Base-by-base conservation (phyloP, 208 protist genomes). In the Acanthamoeba lenticulata region DNA sequence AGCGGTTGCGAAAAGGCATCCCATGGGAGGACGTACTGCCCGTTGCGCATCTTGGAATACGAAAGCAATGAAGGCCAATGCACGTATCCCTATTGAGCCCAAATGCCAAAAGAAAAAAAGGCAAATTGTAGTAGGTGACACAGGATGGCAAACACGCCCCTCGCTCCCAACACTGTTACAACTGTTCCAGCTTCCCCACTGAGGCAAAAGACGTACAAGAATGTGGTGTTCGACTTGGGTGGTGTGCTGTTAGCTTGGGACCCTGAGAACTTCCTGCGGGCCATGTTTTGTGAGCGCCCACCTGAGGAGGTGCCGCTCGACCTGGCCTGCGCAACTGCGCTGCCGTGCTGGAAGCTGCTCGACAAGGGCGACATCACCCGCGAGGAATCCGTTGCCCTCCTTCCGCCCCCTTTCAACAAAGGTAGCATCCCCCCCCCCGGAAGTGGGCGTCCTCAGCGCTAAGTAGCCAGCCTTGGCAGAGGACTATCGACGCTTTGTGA, bases 361-460 rank as follows among this genome's bases (percentile, higher is more conserved):
- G 81, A 90, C 81, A 90, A 67, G 81, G 81, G 81, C n/a, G 52
- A 57, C 81, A 90, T 90, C 47, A 60, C 81, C 44, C 45, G 81
- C n/a, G 81, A 90, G 17, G 47, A 90, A 36, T 57, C 81, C 47
- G 17, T 90, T 19, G 81, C 21, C 47, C 24, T 90, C 0, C 49
- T 90, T 3, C 81, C 81, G 1, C 27, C 49, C 21, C 34, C 4
- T 57, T 90, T 90, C 21, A 13, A 83, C 72, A 47, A 83, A 55
- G 36, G 36, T 38, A 69, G 60, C 24, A 11, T 11, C 24, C 24
- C 17, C 3, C 45, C 15, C 9, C 5, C 5, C 9, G 45, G 45
- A 15, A 5, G 45, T 52, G 5, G 45, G 15, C 29, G 29, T 69
- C 27, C 29, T 69, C 11, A 60, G 52, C 15, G 52, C 11, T 60